These are phyloP conservation scores for Fusarium anthophilum DNA, from an alignment of 2,329 filamentous ascomycete genomes.

Conservation along the genomic window DNA sequence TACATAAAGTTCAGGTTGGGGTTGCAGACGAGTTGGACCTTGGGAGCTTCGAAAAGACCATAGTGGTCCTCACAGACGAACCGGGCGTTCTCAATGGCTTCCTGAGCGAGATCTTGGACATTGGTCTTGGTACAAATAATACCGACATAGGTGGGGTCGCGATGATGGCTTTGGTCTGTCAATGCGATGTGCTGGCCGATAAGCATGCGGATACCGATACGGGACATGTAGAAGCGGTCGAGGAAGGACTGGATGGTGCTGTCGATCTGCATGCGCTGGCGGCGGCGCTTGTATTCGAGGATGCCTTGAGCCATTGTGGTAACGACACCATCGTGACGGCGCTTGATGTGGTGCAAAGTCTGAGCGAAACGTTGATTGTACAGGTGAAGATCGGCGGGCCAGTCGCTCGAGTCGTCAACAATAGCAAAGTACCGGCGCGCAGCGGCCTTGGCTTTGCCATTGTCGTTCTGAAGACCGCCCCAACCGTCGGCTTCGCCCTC, in stretches of 20 bases:
- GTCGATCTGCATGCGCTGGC: constrained; percentile 98
- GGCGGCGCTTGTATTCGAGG: constrained; percentile 95
- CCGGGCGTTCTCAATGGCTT: constrained; percentile 98
- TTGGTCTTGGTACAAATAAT: constrained; percentile 99
- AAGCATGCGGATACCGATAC: constrained; percentile 98
- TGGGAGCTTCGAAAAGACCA: constrained; percentile 94
- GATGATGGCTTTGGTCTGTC: constrained; percentile 89
- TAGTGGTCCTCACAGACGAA: constrained; percentile 99
- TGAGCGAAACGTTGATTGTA: constrained; percentile 94
- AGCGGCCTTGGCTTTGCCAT: constrained; percentile 58
- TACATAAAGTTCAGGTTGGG: constrained; percentile 99
- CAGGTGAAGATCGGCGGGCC: constrained; percentile 92
- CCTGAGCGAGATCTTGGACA: constrained; percentile 90
- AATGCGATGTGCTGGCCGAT: constrained; percentile 98
- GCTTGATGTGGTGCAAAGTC: constrained; percentile 92
- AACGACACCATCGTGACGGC: constrained; percentile 94
- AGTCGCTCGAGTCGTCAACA: constrained; percentile 86
- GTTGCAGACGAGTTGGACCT: constrained; percentile 95
- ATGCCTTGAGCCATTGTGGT: constrained; percentile 98
- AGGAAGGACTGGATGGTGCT: constrained; percentile 97
- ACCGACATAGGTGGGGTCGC: constrained; percentile 93
- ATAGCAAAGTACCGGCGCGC: constrained; percentile 83
- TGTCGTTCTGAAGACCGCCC: constrained; percentile 56
- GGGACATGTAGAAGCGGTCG: constrained; percentile 99
- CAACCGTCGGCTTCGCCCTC: constrained; percentile 81